Evolutionary conservation across 2,329 filamentous ascomycete species (phyloP).

Genomic region (Thermothelomyces thermophilus): DNA sequence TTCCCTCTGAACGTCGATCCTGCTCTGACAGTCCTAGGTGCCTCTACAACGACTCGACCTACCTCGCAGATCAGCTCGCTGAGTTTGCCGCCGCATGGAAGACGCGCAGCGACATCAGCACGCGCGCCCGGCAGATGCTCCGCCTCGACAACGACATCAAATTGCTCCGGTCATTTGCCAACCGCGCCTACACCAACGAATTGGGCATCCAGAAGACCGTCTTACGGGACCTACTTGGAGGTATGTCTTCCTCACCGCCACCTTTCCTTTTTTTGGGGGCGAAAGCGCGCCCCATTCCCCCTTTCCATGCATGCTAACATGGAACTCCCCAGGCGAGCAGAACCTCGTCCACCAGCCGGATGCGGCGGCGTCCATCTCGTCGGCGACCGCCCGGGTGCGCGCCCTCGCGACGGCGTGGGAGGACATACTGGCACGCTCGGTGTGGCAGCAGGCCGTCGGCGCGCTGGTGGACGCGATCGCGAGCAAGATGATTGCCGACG

Average conservation of each 20-base stretch:
- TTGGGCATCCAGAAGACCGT: constrained; percentile 55
- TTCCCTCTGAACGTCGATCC: neutral
- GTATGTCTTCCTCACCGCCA: constrained; percentile 25
- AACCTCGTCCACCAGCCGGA: constrained; percentile 54
- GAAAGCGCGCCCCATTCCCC: too few relatives aligned
- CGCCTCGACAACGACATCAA: constrained; percentile 55
- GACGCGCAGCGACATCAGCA: constrained; percentile 43
- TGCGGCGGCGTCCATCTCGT: constrained; percentile 45
- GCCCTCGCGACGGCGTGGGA: constrained; percentile 52
- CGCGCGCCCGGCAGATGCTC: constrained; percentile 47
- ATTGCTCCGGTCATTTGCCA: constrained; percentile 53
- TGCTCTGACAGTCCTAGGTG: constrained; percentile 39
- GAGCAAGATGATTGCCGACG: constrained; percentile 53
- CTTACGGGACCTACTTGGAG: constrained; percentile 54
- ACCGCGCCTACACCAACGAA: constrained; percentile 55
- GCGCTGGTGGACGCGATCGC: constrained; percentile 53
- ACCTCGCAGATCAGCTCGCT: constrained; percentile 52
- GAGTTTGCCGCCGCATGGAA: constrained; percentile 48
- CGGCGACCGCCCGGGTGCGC: constrained; percentile 47
- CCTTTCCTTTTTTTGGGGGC: too few relatives aligned
- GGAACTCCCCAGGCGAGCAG: constrained; percentile 38
- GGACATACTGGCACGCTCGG: constrained; percentile 50
- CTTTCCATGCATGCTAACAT: neutral
- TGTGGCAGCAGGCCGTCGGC: constrained; percentile 57
- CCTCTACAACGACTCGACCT: constrained; percentile 61